Conservation (phyloP, 176 grass and related monocot genomes). For the Triticum turgidum region DNA sequence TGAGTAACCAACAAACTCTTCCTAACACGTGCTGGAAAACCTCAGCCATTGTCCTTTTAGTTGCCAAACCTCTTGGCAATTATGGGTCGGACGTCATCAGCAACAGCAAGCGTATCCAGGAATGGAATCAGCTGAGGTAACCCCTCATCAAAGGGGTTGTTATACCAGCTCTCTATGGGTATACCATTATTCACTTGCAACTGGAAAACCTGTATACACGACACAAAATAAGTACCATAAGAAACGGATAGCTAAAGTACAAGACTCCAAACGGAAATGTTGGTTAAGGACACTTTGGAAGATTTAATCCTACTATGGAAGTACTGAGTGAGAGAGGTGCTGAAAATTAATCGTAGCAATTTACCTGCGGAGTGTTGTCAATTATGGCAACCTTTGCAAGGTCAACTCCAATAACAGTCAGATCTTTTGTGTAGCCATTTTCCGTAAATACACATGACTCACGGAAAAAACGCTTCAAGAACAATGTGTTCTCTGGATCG, state of each 20-base stretch:
- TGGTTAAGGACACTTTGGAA: background rate
- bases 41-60: constrained; percentile 34
- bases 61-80: constrained; percentile 86
- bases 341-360: background rate
- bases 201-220: constrained; percentile 67
- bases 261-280: background rate
- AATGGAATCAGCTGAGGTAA: constrained; percentile 84
- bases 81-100: constrained; percentile 84
- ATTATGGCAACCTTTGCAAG: constrained; percentile 88
- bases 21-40: constrained; percentile 24
- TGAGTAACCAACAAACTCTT: constrained; percentile 37
- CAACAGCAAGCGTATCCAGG: constrained; percentile 70
- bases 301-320: constrained; percentile 9
- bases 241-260: background rate
- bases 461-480: constrained; percentile 75
- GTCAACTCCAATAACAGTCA: constrained; percentile 65
- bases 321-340: background rate
- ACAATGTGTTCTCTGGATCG: constrained; percentile 74
- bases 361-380: constrained; percentile 98
- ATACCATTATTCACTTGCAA: constrained; percentile 99
- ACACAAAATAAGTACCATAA: background rate
- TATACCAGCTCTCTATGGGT: constrained; percentile 97
- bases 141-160: constrained; percentile 54
- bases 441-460: constrained; percentile 84
- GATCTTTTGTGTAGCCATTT: constrained; percentile 78